These are phyloP conservation scores for Vickermania ingenoplastis DNA, from an alignment of 208 protist species.

Conservation along the genomic window DNA sequence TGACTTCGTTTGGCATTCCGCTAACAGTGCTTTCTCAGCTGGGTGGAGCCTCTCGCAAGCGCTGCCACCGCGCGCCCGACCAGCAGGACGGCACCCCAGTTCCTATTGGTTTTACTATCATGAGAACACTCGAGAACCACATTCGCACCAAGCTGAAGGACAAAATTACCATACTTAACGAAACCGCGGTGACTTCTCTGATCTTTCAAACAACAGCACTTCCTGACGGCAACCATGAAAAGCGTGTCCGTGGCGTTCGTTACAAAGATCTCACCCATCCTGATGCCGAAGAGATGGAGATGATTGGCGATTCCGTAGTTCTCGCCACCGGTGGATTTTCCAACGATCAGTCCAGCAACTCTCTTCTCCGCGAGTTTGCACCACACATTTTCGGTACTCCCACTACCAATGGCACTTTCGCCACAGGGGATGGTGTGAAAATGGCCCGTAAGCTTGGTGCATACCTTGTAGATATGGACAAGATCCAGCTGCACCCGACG, in stretches of 20 bases:
- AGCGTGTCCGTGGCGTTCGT: conserved; percentile 37
- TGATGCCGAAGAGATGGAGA: conserved; percentile 13
- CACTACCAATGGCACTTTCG: conserved; percentile 86
- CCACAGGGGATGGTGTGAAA: conserved; percentile 75
- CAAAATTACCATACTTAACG: conserved; percentile 34
- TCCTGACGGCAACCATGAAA: conserved; percentile 27
- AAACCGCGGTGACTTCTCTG: conserved; percentile 26
- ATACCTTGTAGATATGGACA: conserved; percentile 83
- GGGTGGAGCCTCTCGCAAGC: conserved; percentile 57
- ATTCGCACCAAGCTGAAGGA: conserved; percentile 34
- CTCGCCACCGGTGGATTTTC: conserved; percentile 86
- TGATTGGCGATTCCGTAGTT: conserved; percentile 61
- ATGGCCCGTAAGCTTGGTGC: conserved; percentile 46
- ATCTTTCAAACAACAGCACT: conserved; percentile 16
- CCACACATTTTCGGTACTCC: conserved; percentile 60
- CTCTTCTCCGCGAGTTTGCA: conserved; percentile 71
- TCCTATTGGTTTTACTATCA: conserved; percentile 80
- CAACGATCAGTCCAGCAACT: conserved; percentile 34
- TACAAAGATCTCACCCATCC: conserved; percentile 20
- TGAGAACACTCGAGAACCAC: conserved; percentile 46
- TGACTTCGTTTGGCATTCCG: conserved; percentile 52
- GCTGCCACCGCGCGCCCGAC: conserved; percentile 52
- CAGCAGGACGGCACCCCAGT: conserved; percentile 41
- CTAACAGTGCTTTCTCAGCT: conserved; percentile 62
- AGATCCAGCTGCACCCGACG: conserved; percentile 94